Conservation (phyloP, 2,329 filamentous ascomycete species). For the Paraphoma sp. region DNA sequence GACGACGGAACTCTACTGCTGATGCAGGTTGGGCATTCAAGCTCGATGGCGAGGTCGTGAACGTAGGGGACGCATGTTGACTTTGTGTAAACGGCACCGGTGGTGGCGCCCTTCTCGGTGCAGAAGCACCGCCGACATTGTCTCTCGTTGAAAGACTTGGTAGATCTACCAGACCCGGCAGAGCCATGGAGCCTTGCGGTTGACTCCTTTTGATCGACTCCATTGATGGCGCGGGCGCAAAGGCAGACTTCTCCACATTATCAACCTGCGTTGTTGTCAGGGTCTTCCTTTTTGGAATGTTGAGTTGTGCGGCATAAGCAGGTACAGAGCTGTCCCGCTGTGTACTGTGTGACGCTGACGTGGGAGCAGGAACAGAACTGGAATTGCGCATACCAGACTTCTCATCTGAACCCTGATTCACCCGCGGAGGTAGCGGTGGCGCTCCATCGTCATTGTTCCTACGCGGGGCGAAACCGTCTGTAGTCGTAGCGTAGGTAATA, state of each 20-base stretch:
- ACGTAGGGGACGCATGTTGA: constrained; percentile 24
- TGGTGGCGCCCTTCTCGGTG: constrained; percentile 6
- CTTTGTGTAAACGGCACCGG: constrained; percentile 10
- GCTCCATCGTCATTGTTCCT: constrained; percentile 19
- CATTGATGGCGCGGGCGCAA: constrained; percentile 14
- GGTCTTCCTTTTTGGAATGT: constrained; percentile 54
- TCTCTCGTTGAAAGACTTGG: constrained; percentile 8
- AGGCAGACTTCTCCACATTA: constrained; percentile 39
- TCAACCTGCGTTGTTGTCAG: constrained; percentile 52
- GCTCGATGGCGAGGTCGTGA: constrained; percentile 20
- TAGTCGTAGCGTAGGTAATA: constrained; percentile 46
- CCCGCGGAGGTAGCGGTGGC: constrained; percentile 21
- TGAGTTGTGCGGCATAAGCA: constrained; percentile 43
- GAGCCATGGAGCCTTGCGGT: constrained; percentile 20
- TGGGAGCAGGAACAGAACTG: constrained; percentile 29
- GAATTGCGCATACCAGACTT: constrained; percentile 46
- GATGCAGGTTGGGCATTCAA: constrained; percentile 16
- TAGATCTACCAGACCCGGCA: constrained; percentile 23
- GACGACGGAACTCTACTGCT: constrained; percentile 33
- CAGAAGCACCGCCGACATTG: neutral
- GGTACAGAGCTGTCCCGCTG: constrained; percentile 20
- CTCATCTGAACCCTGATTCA: constrained; percentile 34
- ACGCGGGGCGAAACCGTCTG: constrained; percentile 48
- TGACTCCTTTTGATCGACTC: constrained; percentile 3
- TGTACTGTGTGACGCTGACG: constrained; percentile 9